phyloP scores from a whole-genome alignment of 2,329 filamentous ascomycete species.

The Hymenoscyphus fructigenus region DNA sequence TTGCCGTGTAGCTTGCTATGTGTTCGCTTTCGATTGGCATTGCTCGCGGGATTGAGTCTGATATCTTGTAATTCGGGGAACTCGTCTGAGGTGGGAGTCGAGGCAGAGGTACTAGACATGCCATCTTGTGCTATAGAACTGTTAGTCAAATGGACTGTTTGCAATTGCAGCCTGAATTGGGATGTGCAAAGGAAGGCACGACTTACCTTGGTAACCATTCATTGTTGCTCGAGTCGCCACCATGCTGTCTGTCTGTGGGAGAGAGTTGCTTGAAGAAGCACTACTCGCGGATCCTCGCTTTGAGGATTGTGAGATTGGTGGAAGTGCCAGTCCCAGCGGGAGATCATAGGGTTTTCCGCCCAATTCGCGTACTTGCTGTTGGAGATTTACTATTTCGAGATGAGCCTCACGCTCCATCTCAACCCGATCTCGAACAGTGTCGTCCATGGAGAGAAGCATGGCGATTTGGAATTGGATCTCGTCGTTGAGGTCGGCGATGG shows the following conservation, averaged over 20 bases:
- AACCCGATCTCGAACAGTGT: constrained; percentile 30
- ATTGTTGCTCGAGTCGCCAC: not conserved
- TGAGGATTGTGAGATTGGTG: constrained; percentile 6
- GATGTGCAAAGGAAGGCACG: not conserved
- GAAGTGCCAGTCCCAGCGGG: not conserved
- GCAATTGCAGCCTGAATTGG: constrained; percentile 11
- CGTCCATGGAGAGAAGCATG: constrained; percentile 44
- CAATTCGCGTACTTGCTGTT: constrained; percentile 1
- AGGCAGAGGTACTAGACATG: constrained; percentile 21
- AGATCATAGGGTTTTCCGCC: not conserved
- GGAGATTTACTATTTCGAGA: constrained; percentile 26
- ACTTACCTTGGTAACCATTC: constrained; percentile 6
- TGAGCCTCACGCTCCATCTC: constrained; percentile 29
- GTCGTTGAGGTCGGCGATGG: constrained; percentile 36
- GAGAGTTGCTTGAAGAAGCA: not conserved
- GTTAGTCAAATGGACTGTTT: constrained; percentile 8
- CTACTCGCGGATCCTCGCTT: not conserved
- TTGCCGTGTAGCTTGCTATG: constrained; percentile 29
- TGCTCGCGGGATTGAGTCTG: constrained; percentile 17
- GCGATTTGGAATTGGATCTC: constrained; percentile 46
- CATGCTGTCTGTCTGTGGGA: not conserved
- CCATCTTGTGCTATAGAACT: not conserved
- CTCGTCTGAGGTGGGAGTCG: constrained; percentile 27
- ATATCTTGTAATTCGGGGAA: constrained; percentile 19
- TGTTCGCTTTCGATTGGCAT: constrained; percentile 33